Evolutionary conservation across 495 filamentous ascomycete species (phyloP).

Genomic region (Penicillium nucicola): DNA sequence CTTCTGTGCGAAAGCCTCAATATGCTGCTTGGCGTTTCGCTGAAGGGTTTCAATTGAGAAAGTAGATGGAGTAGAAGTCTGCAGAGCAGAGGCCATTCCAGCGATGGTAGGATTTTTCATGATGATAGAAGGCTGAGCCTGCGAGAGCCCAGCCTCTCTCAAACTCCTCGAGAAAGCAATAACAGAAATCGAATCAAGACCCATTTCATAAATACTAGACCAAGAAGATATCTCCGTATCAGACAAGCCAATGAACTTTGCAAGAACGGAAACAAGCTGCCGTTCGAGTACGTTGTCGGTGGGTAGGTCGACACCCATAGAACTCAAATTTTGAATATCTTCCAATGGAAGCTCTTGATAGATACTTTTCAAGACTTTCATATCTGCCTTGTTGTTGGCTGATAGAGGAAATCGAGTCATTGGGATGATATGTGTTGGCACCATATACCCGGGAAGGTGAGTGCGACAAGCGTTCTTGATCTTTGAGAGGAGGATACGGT

Average conservation of each 20-base stretch:
- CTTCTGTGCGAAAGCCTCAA: slow-evolving; percentile 56
- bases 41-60: slow-evolving; percentile 24
- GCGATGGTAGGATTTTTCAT: slow-evolving; percentile 59
- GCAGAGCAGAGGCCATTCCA: slow-evolving; percentile 44
- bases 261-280: slow-evolving; percentile 51
- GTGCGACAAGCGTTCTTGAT: slow-evolving; percentile 36
- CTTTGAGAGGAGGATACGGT: slow-evolving; percentile 12
- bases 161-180: slow-evolving; percentile 58
- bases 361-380: slow-evolving; percentile 45
- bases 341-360: slow-evolving; percentile 53
- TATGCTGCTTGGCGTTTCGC: slow-evolving; percentile 48
- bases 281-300: slow-evolving; percentile 35
- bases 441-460: slow-evolving; percentile 52
- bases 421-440: slow-evolving; percentile 48
- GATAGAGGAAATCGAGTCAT: slow-evolving; percentile 41
- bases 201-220: slow-evolving; percentile 75
- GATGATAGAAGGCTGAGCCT: slow-evolving; percentile 59
- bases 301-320: slow-evolving; percentile 28
- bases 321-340: slow-evolving; percentile 54
- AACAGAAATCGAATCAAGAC: slow-evolving; percentile 78
- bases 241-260: slow-evolving; percentile 42
- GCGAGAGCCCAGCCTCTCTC: slow-evolving; percentile 49
- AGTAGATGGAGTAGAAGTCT: slow-evolving; percentile 6
- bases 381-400: slow-evolving; percentile 46
- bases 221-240: slow-evolving; percentile 41